A percentile compares a stretch with the other conserved stretches of the same genome.
These are phyloP conservation scores for Ormosia emarginata DNA, from an alignment of 306 rosid genomes.

Conservation along the genomic window DNA sequence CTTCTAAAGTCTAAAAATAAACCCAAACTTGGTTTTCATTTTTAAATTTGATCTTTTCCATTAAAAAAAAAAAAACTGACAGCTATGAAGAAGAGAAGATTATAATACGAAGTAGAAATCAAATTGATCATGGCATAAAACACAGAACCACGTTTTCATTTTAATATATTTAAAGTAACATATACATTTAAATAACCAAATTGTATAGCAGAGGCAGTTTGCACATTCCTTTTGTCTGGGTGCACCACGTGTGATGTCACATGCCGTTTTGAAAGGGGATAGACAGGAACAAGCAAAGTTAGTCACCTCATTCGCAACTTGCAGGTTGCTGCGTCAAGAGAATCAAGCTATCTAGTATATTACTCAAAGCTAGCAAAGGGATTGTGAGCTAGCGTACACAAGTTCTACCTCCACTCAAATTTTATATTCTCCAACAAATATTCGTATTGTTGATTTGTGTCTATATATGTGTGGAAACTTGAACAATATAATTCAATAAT, in stretches of 20 bases:
- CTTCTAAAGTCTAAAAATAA: slow-evolving; percentile 20
- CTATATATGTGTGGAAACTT: not conserved
- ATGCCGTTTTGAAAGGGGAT: slow-evolving; percentile 47
- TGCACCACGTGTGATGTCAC: slow-evolving; percentile 73
- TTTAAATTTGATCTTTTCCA: not conserved
- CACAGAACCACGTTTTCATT: slow-evolving; percentile 29
- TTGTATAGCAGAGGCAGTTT: slow-evolving; percentile 16
- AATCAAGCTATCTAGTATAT: slow-evolving; percentile 21
- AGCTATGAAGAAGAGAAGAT: slow-evolving; percentile 6
- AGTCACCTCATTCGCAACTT: slow-evolving; percentile 39
- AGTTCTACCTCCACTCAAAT: not conserved
- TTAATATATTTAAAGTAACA: slow-evolving; percentile 7
- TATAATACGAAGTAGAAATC: not conserved
- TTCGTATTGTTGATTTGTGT: not conserved
- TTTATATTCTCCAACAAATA: not conserved
- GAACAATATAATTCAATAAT: not conserved
- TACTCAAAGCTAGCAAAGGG: slow-evolving; percentile 14
- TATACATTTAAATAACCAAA: not conserved
- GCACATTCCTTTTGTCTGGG: slow-evolving; percentile 79
- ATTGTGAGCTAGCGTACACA: slow-evolving; percentile 12
- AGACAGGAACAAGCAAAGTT: slow-evolving; percentile 34
- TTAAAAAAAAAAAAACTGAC: not conserved
- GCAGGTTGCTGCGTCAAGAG: slow-evolving; percentile 37
- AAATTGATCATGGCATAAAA: not conserved
- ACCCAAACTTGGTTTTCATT: not conserved